Evolutionary conservation across 768 basidiomycete species (phyloP), one percentile per base, ranked within the genome.

Genomic region (Rhodotorula kratochvilovae): DNA sequence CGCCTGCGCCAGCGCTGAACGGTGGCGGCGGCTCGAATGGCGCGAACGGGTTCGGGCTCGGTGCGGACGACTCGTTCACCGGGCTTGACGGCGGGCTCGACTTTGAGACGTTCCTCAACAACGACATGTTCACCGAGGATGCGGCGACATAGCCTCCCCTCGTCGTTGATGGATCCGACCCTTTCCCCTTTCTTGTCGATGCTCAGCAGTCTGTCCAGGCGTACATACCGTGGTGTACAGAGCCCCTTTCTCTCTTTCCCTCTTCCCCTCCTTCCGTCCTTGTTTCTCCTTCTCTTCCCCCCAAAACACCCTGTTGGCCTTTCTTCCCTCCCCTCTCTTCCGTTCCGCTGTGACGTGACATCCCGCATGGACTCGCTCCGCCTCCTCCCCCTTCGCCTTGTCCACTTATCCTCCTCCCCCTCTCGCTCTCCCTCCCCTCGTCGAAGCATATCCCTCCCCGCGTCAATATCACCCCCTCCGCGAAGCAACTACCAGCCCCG

Each of bases 71-170:
- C n/a, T n/a, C 61, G 56, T 56, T 67, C 45, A 54, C 42, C 57
- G 62, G 53, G 11, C 60, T 74, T 60, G 73, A 74, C 45, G 55
- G 42, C 57, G 62, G 53, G 5, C 60, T 74, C 63, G 73, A 74
- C 56, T 71, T 74, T 43, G 59, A 65, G 13, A 50, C 35, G 27
- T 74, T 71, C 63, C 57, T 74, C 54, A 69, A 73, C 62, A 54
- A 59, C 48, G 61, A 66, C 64, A 64, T 73, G 61, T 73, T 73
- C 58, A 58, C 58, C 51, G 72, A 73, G 19, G 68, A 70, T n/a
- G 51, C 60, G 19, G 27, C 53, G 45, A 57, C 31, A 35, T 70
- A 57, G n/a, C 6, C 25, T n/a, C n/a, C n/a, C n/a, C n/a, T n/a
- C 23, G 8, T 23, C 23, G 35, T 33, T 23, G 53, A n/a, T 13